Base-by-base conservation (phyloP, 495 filamentous ascomycete species). In the Aspergillus leporis region DNA sequence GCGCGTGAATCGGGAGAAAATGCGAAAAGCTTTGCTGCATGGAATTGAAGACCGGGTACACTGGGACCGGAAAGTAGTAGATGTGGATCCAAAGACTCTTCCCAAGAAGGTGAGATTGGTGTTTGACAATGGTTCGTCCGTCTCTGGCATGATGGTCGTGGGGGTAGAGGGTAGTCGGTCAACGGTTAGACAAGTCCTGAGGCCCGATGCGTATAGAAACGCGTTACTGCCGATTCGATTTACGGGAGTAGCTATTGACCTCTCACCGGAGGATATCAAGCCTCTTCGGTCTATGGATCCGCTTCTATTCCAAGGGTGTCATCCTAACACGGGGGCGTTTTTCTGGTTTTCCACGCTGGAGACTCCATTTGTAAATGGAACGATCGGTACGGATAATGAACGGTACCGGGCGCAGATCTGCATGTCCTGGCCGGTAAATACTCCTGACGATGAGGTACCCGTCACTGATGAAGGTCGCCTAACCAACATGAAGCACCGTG, bases 261-360 rank as follows among this genome's bases (percentile, higher is more conserved):
- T 73, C 30, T 60, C 66, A 1, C 66, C 64, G 2, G 64, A 66
- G 12, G 61, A 67, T 34, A 73, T 80, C 46, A 65, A 75, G 2
- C 69, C 68, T 0, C 66, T 86, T 47, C 67, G 76, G 0, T 73
- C 70, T 6, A 76, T 85, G 34, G 84, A 87, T 56, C 83, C 84
- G 1, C 71, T 83, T 14, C 78, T 88, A 32, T 81, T 87, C 28
- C 83, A 87, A 61, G 82, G 84, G 6, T 76, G 78, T 21, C 72
- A 85, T 51, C 84, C 85, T 0, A 59, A 68, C 23, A 81, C 84
- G 9, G 74, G 79, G 5, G 73, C 74, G 0, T 87, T 79, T 65
- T 63, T 86, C 16, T 86, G 78, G 74, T 84, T 80, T 55, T 74
- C 61, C 18, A 68, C 67, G 62, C 72, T 81, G 6, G 74, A 78